These are phyloP conservation scores for Fusarium armeniacum DNA, from an alignment of 2,329 filamentous ascomycete genomes.

Conservation along the genomic window DNA sequence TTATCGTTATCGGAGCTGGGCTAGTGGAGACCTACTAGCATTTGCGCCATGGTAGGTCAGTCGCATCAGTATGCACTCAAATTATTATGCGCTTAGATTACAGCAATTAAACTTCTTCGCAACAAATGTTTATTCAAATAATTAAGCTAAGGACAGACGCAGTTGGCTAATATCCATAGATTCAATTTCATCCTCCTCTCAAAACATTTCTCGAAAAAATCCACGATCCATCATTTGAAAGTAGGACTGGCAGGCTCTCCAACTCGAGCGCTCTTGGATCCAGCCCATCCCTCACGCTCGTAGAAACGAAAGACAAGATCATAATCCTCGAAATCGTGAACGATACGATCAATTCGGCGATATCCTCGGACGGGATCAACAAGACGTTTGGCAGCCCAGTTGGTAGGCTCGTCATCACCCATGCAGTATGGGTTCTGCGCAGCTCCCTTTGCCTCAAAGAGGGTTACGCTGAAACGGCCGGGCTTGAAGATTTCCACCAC, in stretches of 20 bases:
- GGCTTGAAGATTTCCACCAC: conserved; percentile 97
- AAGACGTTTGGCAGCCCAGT: conserved; percentile 61
- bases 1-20: conserved; percentile 37
- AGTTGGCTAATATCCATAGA: conserved; percentile 11
- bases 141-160: conserved; percentile 13
- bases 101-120: not conserved
- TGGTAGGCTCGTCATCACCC: conserved; percentile 58
- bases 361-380: conserved; percentile 90
- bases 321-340: conserved; percentile 97
- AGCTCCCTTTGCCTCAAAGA: conserved; percentile 88
- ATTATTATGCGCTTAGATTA: not conserved
- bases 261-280: conserved; percentile 66
- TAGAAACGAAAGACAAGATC: conserved; percentile 98
- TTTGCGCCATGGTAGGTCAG: no score
- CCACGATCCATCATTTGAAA: conserved; percentile 44
- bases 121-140: not conserved
- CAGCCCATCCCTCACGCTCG: conserved; percentile 84
- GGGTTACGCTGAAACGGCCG: conserved; percentile 95
- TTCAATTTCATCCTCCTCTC: conserved; percentile 1
- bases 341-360: conserved; percentile 89
- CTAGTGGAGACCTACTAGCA: not conserved
- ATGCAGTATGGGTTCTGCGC: conserved; percentile 59
- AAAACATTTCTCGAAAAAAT: not conserved
- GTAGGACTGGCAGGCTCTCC: conserved; percentile 60
- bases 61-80: not conserved